Conservation (phyloP, 805 yeast species). For the Yarrowia deformans region DNA sequence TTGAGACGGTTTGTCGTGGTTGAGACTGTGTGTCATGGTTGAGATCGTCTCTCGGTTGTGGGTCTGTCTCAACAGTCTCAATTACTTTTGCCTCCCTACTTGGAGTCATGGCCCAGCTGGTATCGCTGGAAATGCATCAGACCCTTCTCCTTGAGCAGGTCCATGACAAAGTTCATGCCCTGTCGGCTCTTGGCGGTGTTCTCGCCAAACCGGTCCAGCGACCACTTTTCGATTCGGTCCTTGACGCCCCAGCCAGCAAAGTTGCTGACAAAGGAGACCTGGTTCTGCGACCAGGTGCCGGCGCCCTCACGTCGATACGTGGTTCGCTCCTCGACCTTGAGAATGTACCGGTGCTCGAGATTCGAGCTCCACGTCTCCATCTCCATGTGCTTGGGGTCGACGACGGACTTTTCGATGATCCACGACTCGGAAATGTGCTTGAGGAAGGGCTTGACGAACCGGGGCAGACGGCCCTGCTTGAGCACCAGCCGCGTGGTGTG, state of each 20-base stretch:
- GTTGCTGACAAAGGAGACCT: constrained; percentile 75
- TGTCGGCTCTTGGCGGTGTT: constrained; percentile 69
- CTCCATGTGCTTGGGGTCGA: constrained; percentile 64
- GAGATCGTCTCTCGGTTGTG: no score
- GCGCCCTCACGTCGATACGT: constrained; percentile 53
- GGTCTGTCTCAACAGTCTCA: no score
- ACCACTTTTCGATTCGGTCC: constrained; percentile 82
- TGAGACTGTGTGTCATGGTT: no score
- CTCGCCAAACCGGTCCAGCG: constrained; percentile 70
- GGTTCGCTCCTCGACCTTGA: constrained; percentile 80
- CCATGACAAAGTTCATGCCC: constrained; percentile 83
- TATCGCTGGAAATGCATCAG: constrained; percentile 22
- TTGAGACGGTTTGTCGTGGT: no score
- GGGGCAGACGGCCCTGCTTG: constrained; percentile 82
- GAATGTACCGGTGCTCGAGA: constrained; percentile 79
- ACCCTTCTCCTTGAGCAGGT: constrained; percentile 53
- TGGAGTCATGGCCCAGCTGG: constrained; percentile 8
- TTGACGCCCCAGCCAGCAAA: constrained; percentile 68
- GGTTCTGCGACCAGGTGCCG: constrained; percentile 50
- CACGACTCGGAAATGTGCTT: constrained; percentile 75
- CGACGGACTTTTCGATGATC: constrained; percentile 79
- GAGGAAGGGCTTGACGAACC: constrained; percentile 76
- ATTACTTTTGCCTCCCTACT: not conserved
- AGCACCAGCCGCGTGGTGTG: constrained; percentile 75
- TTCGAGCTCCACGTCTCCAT: constrained; percentile 79